Evolutionary conservation across 805 yeast species (phyloP), one percentile per base, ranked within the genome.

Genomic region (Alloascoidea africana): DNA sequence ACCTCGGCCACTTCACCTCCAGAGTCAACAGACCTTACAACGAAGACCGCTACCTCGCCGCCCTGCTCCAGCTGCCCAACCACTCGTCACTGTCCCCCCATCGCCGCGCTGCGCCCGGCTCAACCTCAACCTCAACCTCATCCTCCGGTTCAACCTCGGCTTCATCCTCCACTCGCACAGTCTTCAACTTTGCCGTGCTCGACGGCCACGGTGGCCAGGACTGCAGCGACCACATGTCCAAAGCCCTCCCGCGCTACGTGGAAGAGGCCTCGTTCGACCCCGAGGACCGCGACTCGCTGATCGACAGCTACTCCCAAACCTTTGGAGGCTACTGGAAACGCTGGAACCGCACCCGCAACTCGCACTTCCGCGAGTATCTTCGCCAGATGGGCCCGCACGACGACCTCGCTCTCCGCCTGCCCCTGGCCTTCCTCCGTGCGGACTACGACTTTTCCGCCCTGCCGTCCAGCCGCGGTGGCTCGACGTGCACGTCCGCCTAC

Each of bases 131-230:
- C 6, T 14, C 15, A 13, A 6, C 39, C 46, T 8, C 47, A 42
- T 3, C 18, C 13, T 16, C 16, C 5, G 14, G 27, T 14, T 14
- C 15, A 6, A n/a, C n/a, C n/a, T 15, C 32, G 8, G 17, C 34
- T 11, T 16, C 19, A 13, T 23, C 32, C 13, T 34, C 38, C 33
- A 23, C 40, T 16, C 51, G 56, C 17, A 52, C 59, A 37, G 73
- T 76, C 14, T 81, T 89, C 58, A 73, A 72, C 45, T 76, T 83
- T 48, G 72, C 73, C 35, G 68, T 91, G 1, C 86, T 82, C 55
- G 98, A 91, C 58, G 98, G 98, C 5, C 98, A 91, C 58, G 98
- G 97, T 4, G 94, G 95, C 16, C 66, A 64, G 16, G 76, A 76
- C 38, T 83, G 94, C 48, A 66, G 86, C 35, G 65, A 62, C 16